Evolutionary conservation across 2,329 filamentous ascomycete genomes (phyloP), one percentile per base, ranked within the genome.

Genomic region (Trichoderma gracile): DNA sequence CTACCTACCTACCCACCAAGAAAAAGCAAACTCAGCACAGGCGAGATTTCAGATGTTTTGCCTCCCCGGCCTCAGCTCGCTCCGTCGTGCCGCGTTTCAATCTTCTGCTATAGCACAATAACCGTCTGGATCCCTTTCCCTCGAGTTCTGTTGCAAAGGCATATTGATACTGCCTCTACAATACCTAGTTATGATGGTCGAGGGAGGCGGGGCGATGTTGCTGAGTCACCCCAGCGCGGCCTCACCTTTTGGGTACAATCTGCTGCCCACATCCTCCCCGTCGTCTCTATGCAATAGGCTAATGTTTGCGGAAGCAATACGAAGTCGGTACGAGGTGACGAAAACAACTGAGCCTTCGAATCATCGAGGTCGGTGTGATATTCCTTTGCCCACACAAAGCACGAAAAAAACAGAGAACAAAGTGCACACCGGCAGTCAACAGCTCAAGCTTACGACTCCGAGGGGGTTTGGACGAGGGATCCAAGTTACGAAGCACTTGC

Each of bases 181-280:
- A n/a, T n/a, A n/a, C n/a, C n/a, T n/a, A n/a, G n/a, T n/a, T n/a
- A 45, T 53, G 21, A 33, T 61, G 58, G 38, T 50, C n/a, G 58
- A 40, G 47, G 47, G 47, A 30, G 50, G 50, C 3, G 55, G 49
- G 56, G 56, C 58, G 46, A 61, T 17, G 47, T 53, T 53, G 47
- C 47, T 49, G 56, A 58, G n/a, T 58, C 56, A 59, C 19, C 14
- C 17, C n/a, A 17, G 47, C 10, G 14, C 14, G 17, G 49, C 27
- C 27, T 33, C 21, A 33, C 30, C 12, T 38, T 38, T 30, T 33
- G 9, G 33, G 33, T 38, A 4, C 12, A 33, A 19, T 33, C 21
- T 21, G n/a, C 33, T 54, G 30, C 30, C 19, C 25, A 33, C 12
- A 21, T 58, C n/a, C 43, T 38, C 21, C 25, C 23, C 14, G n/a